Conservation (phyloP, 2,329 filamentous ascomycete species). For the Xylariaceae sp. region DNA sequence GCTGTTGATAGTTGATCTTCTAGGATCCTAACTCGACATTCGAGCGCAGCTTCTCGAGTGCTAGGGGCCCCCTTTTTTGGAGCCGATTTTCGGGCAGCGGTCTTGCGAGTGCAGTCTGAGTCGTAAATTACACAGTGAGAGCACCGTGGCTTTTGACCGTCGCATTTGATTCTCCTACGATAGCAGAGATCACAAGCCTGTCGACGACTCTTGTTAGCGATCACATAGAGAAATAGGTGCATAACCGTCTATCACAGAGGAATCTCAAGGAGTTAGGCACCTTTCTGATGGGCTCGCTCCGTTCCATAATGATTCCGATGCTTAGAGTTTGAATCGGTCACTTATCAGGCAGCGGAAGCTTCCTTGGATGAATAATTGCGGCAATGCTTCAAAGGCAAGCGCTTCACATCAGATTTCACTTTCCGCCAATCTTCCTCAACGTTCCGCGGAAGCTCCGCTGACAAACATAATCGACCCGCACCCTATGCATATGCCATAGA, state of each 20-base stretch:
- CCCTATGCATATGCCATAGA: not conserved
- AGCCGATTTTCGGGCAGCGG: conserved; percentile 25
- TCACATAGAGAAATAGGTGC: not conserved
- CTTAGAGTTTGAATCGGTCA: no score
- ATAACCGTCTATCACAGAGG: no score
- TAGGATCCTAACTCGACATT: conserved; percentile 26
- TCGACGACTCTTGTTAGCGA: not conserved
- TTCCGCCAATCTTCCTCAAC: not conserved
- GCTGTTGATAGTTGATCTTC: conserved; percentile 23
- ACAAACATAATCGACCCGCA: conserved; percentile 9
- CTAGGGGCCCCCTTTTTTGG: conserved; percentile 15
- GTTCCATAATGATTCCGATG: not conserved
- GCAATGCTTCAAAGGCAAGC: not conserved
- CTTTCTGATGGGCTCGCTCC: conserved; percentile 10
- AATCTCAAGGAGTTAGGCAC: not conserved
- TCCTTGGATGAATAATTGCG: not conserved
- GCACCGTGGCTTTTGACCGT: conserved; percentile 30
- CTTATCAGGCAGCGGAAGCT: not conserved
- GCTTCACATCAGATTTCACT: not conserved
- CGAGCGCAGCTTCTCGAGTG: conserved; percentile 16
- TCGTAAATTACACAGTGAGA: conserved; percentile 27
- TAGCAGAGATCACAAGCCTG: conserved; percentile 35
- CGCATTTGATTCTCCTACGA: conserved; percentile 33
- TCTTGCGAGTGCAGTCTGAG: conserved; percentile 30
- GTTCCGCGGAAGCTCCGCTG: conserved; percentile 26